These are phyloP conservation scores for Limnomonas spitsbergensis DNA, from an alignment of 139 green algal genomes.

Conservation along the genomic window DNA sequence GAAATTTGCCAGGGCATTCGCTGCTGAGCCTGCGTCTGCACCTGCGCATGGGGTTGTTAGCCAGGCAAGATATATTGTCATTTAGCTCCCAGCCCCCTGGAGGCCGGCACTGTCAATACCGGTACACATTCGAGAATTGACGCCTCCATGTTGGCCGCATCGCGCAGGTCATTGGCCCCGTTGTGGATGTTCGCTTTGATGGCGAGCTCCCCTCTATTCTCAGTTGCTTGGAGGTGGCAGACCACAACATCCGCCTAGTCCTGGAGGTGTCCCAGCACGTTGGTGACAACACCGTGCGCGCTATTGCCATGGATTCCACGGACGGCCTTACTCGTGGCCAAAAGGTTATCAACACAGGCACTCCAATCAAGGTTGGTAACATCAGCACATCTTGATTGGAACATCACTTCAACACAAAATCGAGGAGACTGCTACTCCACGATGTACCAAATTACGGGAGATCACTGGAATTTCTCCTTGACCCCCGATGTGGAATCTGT, in stretches of 20 bases:
- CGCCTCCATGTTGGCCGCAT: no score
- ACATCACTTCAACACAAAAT: no score
- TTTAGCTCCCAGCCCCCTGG: no score
- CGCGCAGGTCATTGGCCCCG: constrained; percentile 91
- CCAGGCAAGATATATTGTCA: no score
- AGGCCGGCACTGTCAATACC: no score
- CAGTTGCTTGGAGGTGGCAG: constrained; percentile 84
- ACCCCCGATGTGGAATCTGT: constrained; percentile 6
- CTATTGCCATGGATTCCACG: constrained; percentile 98
- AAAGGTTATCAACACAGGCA: constrained; percentile 85
- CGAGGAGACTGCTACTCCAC: no score
- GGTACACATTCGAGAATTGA: no score
- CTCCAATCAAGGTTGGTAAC: constrained; percentile 82
- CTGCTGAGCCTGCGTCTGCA: constrained; percentile 10
- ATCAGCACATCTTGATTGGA: background rate
- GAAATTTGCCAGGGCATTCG: background rate
- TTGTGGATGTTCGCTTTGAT: constrained; percentile 97
- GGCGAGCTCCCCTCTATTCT: constrained; percentile 91
- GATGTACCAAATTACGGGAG: no score
- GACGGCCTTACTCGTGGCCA: constrained; percentile 94
- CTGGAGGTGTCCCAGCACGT: constrained; percentile 97
- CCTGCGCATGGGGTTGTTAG: constrained; percentile 10
- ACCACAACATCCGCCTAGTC: constrained; percentile 85
- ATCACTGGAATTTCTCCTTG: no score
- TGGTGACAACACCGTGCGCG: constrained; percentile 94